These are phyloP conservation scores for Aspergillus egyptiacus DNA, from an alignment of 495 filamentous ascomycete species.

Conservation along the genomic window DNA sequence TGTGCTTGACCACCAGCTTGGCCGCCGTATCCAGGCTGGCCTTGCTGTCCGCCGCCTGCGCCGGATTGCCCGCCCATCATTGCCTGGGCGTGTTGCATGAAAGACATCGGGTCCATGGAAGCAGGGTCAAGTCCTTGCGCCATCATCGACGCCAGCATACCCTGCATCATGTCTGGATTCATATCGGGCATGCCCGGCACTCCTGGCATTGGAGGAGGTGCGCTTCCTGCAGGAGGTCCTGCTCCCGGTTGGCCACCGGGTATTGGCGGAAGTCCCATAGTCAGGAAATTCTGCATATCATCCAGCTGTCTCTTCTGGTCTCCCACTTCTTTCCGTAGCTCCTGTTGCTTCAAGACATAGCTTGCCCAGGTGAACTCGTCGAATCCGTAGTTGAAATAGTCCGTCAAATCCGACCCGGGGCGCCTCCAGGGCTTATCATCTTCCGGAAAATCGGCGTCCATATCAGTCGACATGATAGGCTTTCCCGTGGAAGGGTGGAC, in stretches of 20 bases:
- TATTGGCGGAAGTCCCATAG: slow-evolving; percentile 69
- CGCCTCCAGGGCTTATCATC: slow-evolving; percentile 93
- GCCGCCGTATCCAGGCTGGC: slow-evolving; percentile 37
- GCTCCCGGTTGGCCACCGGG: slow-evolving; percentile 49
- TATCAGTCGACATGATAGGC: slow-evolving; percentile 63
- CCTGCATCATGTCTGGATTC: slow-evolving; percentile 68
- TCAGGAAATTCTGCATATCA: slow-evolving; percentile 79
- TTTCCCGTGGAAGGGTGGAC: slow-evolving; percentile 67
- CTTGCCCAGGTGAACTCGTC: slow-evolving; percentile 98
- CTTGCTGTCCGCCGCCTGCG: slow-evolving; percentile 34
- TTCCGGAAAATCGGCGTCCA: slow-evolving; percentile 70
- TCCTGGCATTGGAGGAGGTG: slow-evolving; percentile 50
- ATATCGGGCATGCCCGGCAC: slow-evolving; percentile 70
- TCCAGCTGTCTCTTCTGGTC: slow-evolving; percentile 82
- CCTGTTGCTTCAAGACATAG: slow-evolving; percentile 85
- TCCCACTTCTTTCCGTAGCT: slow-evolving; percentile 62
- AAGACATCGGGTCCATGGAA: slow-evolving; percentile 64
- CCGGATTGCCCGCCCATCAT: slow-evolving; percentile 47
- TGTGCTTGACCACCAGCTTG: slow-evolving; percentile 41
- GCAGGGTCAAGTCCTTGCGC: slow-evolving; percentile 72
- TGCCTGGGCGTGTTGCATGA: slow-evolving; percentile 48
- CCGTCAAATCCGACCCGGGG: slow-evolving; percentile 88
- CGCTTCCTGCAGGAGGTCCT: slow-evolving; percentile 30
- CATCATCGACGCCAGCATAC: slow-evolving; percentile 79
- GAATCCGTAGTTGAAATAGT: slow-evolving; percentile 99